These are phyloP conservation scores for Hyparrhenia diplandra DNA, from an alignment of 176 grass and related monocot genomes.

Conservation along the genomic window DNA sequence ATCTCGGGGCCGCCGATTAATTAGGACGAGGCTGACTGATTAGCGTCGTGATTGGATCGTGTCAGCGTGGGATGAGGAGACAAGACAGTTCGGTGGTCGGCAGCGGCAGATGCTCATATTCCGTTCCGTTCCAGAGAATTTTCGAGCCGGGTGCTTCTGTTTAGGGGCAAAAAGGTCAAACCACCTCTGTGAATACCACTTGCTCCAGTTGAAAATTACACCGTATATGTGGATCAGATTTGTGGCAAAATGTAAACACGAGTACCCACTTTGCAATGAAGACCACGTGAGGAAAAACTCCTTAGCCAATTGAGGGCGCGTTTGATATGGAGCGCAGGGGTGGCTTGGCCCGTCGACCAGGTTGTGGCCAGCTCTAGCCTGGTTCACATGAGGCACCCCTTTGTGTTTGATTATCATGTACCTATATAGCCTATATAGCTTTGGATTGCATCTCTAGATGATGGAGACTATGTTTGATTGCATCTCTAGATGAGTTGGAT, in stretches of 20 bases:
- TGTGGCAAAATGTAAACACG: neutral
- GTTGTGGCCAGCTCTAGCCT: too few species aligned
- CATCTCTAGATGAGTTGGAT: too few species aligned
- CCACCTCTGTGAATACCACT: neutral
- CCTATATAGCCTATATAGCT: too few species aligned
- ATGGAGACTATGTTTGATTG: too few species aligned
- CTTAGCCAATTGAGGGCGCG: too few species aligned
- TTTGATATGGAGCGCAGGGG: too few species aligned
- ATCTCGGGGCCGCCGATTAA: constrained; percentile 3
- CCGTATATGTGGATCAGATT: neutral
- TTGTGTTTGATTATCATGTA: too few species aligned
- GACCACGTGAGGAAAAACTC: too few species aligned
- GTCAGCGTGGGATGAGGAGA: constrained; percentile 10
- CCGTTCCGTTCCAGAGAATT: constrained; percentile 6
- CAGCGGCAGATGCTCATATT: neutral
- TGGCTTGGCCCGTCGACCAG: too few species aligned
- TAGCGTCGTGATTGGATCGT: constrained; percentile 13
- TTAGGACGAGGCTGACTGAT: constrained; percentile 4
- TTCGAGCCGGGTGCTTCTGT: neutral
- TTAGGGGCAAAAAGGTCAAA: neutral
- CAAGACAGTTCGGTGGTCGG: too few species aligned
- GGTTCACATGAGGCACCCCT: too few species aligned
- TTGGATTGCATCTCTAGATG: too few species aligned
- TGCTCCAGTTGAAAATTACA: neutral
- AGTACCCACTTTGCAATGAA: neutral